Evolutionary conservation across 495 filamentous ascomycete genomes (phyloP), one percentile per base, ranked within the genome.

Genomic region (Aspergillus sclerotioniger): DNA sequence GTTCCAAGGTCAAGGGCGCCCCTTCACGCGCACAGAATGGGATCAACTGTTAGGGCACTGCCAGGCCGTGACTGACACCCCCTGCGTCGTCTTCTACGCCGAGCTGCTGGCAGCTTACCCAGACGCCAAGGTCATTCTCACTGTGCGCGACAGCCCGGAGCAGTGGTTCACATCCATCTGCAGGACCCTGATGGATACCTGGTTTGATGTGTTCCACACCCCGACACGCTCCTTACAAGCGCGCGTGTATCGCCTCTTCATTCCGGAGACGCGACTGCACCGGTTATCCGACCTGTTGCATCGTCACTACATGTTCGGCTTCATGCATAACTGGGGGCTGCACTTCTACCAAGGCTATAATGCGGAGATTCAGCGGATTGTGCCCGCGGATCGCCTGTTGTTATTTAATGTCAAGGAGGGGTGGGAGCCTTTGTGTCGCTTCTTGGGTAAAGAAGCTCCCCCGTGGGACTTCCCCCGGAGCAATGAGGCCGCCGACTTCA

Each of bases 91-190:
- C 17, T 82, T 86, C 62, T 78, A 76, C 28, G 69, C 75, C 39
- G 83, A 86, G 55, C 70, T 86, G 3, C 48, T 63, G 1, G 20
- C 17, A 8, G 53, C 58, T 0, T 64, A 64, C 49, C 57, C 61
- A 0, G 76, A 86, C 13, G 82, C 83, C 29, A 84, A 82, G 57
- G 76, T 85, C 21, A 70, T 86, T 33, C 67, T 86, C 12, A 81
- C 77, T 3, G 73, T 66, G 0, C 75, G 83, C 29, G 79, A 84
- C 51, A 80, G 56, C 68, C n/a, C n/a, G 31, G 21, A 59, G 56
- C 29, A 58, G 10, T 12, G 46, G 28, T 15, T 31, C 20, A 5
- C 10, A 4, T 15, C 12, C 46, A 1, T 49, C 20, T 15, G 20
- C 13, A 2, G 20, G 15, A 15, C 10, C 20, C 6, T 28, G 10